Evolutionary conservation across 257 asterid genomes (phyloP), one percentile per base, ranked within the genome.

Genomic region (Ilex asprella): DNA sequence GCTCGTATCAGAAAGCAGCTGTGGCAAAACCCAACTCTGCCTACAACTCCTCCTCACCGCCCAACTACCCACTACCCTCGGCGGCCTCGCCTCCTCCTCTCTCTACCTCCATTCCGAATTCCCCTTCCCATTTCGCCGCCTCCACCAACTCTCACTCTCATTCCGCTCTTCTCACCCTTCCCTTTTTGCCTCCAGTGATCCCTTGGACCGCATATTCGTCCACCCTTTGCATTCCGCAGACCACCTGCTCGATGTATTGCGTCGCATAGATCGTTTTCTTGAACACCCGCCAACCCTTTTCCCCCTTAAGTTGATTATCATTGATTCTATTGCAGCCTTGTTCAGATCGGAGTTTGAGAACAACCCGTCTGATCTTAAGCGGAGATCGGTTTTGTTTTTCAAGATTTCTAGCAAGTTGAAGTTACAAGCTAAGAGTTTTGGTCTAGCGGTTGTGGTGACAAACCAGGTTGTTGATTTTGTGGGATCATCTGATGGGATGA

Each of bases 191-290:
- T 9, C 55, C 7, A 10, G 16, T 4, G 61, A 81, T 61, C 95
- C 94, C 0, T 10, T 84, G 2, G 93, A 75, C 0, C 64, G 71
- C 10, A 68, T 92, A 0, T 74, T 81, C 56, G 70, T 86, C 6
- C 81, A 83, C 46, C 95, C 99, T 41, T 71, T 92, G 16, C 72
- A 80, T 49, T 76, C 92, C 46, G 89, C 86, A 47, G 83, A 86
- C 65, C 84, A 86, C 84, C 84, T 92, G 97, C 85, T 92, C 89
- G 91, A 92, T 70, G 58, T 89, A 21, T 83, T 92, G 94, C 82
- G 85, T 35, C 81, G 86, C 43, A 53, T 86, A 14, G 97, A 89
- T 56, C 46, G 73, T 3, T 53, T 85, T 30, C 69, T 88, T 2
- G 56, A 39, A 7, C 39, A 56, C 8, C 63, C 52, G 0, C 64